phyloP scores from a whole-genome alignment of 768 basidiomycete genomes.

The Pleurotus salmoneostramineus region DNA sequence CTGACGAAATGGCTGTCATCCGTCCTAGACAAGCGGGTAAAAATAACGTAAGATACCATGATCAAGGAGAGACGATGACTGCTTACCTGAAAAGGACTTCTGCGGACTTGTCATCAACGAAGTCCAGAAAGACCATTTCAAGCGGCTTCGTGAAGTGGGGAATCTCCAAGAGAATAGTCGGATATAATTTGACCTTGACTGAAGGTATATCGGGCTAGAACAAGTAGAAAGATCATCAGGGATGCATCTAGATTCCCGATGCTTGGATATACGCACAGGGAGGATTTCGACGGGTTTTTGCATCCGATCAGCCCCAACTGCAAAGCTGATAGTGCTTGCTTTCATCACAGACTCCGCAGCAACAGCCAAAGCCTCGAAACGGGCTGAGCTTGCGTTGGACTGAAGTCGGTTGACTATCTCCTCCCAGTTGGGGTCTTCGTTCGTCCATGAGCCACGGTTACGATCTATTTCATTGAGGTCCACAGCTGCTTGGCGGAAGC shows the following conservation, averaged over 20 bases:
- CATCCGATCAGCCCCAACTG: too few relatives aligned
- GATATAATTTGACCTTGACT: constrained; percentile 1
- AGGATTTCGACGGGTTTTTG: too few relatives aligned
- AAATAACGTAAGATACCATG: too few relatives aligned
- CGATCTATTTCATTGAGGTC: constrained; percentile 1
- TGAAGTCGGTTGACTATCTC: not conserved
- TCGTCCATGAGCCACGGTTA: constrained; percentile 3
- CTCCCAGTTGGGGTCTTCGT: constrained; percentile 5
- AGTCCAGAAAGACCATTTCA: not conserved
- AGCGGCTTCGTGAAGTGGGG: not conserved
- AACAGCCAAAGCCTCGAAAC: not conserved
- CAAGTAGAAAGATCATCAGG: not conserved
- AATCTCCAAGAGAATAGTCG: not conserved
- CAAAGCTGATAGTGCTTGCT: not conserved
- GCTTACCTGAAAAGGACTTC: constrained; percentile 1
- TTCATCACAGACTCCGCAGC: not conserved
- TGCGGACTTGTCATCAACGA: not conserved
- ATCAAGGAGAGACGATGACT: too few relatives aligned
- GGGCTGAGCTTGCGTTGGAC: not conserved
- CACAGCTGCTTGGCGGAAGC: not conserved
- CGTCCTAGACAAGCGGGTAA: not conserved
- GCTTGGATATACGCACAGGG: too few relatives aligned
- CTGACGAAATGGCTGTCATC: not conserved
- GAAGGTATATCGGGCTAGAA: not conserved
- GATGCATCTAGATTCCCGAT: not conserved